Evolutionary conservation across 164 flowering plant species (phyloP), one percentile per base, ranked within the genome.

Genomic region (Cinnamomum chago): DNA sequence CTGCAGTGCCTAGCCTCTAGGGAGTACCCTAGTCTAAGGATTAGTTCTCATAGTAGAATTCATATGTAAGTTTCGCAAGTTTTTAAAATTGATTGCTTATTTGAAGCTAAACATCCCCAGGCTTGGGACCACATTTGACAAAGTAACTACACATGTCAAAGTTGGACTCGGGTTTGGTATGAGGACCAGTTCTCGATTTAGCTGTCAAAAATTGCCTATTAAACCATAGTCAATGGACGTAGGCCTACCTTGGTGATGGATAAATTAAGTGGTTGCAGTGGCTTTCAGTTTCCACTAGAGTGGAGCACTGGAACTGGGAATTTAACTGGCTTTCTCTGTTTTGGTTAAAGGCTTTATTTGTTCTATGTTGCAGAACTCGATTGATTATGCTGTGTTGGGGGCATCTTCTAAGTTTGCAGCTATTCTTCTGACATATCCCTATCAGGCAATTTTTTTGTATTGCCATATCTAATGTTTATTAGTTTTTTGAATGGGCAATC

Each of bases 401-500:
- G 98, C 91, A 52, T 83, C 97, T 67, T 96, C 99, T 23, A 96
- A 96, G 81, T 27, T 94, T 33, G 88, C 90, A 72, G 99, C 99
- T 68, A 88, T 94, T 78, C 88, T 94, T 79, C 51, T 87, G 62
- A 90, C 97, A 50, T 96, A 96, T 82, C 99, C 98, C 75, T 87
- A 89, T 78, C 99, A 93, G 92, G 98, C 81, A 73, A 35, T 40
- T 47, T n/a, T 68, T 68, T 17, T 40, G 51, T 27, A 20, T 10
- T 55, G 60, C 4, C 17, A 55, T 5, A 55, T 15, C 20, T 55
- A 20, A 55, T 55, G 20, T 17, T 15, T 7, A 20, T 20, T 20
- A 15, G 60, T 55, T 15, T 55, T 55, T 55, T 15, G 1, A 55
- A 14, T 15, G n/a, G n/a, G n/a, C n/a, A 40, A 27, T 67, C 55